These are phyloP conservation scores for Sugiyamaella chiloensis DNA, from an alignment of 805 yeast species.

Conservation along the genomic window DNA sequence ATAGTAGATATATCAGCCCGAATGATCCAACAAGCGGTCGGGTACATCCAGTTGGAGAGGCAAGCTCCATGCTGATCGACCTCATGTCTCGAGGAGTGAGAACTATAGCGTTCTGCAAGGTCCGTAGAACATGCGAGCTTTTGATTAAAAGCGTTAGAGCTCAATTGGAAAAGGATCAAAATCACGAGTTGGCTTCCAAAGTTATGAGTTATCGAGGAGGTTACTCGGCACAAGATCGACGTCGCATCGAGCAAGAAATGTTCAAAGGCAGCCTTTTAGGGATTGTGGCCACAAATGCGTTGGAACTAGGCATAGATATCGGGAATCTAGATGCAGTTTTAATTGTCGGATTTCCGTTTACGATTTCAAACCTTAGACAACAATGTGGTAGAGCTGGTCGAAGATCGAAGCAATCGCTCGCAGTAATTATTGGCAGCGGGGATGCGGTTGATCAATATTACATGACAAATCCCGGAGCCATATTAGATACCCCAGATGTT, in stretches of 20 bases:
- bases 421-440: conserved; percentile 74
- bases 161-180: conserved; percentile 42
- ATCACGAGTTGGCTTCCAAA: conserved; percentile 26
- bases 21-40: conserved; percentile 57
- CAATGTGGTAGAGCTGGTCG: conserved; percentile 98
- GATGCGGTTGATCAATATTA: conserved; percentile 85
- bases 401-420: conserved; percentile 73
- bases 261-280: conserved; percentile 82
- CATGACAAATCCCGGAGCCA: conserved; percentile 60
- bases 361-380: conserved; percentile 84
- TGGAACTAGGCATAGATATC: conserved; percentile 93
- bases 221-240: conserved; percentile 78
- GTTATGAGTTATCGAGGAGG: conserved; percentile 97
- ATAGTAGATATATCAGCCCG: conserved; percentile 68
- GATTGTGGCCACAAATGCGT: conserved; percentile 89
- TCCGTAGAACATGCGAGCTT: conserved; percentile 80
- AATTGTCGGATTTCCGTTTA: conserved; percentile 88
- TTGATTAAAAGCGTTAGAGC: conserved; percentile 75
- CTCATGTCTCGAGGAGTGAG: conserved; percentile 63
- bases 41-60: conserved; percentile 67
- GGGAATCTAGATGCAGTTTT: conserved; percentile 90
- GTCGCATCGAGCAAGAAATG: conserved; percentile 86
- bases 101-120: conserved; percentile 87
- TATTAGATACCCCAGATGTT: conserved; percentile 50
- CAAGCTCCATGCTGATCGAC: conserved; percentile 69